phyloP scores from a whole-genome alignment of 768 basidiomycete species.

The Tylopilus vinaceipallidus region DNA sequence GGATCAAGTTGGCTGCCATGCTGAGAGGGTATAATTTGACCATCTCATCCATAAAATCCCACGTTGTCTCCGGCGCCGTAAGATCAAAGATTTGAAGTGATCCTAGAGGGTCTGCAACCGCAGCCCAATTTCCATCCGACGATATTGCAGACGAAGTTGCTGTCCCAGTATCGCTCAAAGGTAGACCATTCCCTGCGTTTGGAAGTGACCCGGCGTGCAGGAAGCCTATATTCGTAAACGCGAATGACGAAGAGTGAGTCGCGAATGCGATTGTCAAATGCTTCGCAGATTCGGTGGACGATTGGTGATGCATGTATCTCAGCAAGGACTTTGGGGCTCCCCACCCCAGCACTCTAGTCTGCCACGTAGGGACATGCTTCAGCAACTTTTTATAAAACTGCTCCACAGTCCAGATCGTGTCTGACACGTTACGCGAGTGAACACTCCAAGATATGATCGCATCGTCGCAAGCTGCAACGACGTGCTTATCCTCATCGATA shows the following conservation, averaged over 20 bases:
- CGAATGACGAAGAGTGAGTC: slow-evolving; percentile 3
- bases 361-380: slow-evolving; percentile 1
- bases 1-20: neutral
- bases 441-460: slow-evolving; percentile 8
- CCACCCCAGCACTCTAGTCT: slow-evolving; percentile 3
- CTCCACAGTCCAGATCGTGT: neutral
- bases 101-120: slow-evolving; percentile 2
- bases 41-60: neutral
- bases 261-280: neutral
- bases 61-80: neutral
- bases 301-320: neutral
- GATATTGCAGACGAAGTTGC: slow-evolving; percentile 16
- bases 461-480: slow-evolving; percentile 9
- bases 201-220: neutral
- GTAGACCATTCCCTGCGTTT: neutral
- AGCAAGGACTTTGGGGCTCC: neutral
- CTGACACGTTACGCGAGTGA: slow-evolving; percentile 1
- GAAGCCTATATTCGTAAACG: neutral
- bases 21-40: neutral
- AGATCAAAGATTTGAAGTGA: slow-evolving; percentile 11
- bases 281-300: neutral
- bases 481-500: slow-evolving; percentile 6
- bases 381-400: neutral
- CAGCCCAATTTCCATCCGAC: slow-evolving; percentile 18
- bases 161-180: neutral